These are phyloP conservation scores for Pichia exigua DNA, from an alignment of 805 yeast genomes.

Conservation along the genomic window DNA sequence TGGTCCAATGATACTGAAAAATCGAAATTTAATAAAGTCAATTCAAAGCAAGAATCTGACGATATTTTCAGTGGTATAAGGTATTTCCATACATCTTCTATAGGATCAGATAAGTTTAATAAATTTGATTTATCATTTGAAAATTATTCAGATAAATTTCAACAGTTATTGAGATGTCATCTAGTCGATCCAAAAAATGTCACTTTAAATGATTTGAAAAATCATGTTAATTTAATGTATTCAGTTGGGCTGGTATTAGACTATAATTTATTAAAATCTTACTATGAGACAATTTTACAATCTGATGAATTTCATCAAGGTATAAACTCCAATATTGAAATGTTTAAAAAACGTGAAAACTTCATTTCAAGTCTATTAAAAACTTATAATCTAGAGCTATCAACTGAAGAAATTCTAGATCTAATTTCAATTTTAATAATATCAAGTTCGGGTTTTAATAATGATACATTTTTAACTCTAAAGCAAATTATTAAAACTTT, in stretches of 20 bases:
- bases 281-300: slow-evolving; percentile 18
- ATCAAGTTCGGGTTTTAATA: slow-evolving; percentile 24
- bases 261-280: slow-evolving; percentile 15
- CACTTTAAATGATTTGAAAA: slow-evolving; percentile 16
- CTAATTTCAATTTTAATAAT: slow-evolving; percentile 21
- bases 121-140: slow-evolving; percentile 9
- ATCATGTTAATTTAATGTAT: slow-evolving; percentile 24
- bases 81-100: slow-evolving; percentile 33
- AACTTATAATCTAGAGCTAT: slow-evolving; percentile 17
- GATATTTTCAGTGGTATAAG: slow-evolving; percentile 40
- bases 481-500: slow-evolving; percentile 4
- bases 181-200: slow-evolving; percentile 13
- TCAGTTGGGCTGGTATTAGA: slow-evolving; percentile 23
- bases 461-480: slow-evolving; percentile 16
- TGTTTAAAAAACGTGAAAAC: slow-evolving; percentile 18
- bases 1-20: slow-evolving; percentile 33
- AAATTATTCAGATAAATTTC: slow-evolving; percentile 15
- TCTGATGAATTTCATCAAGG: slow-evolving; percentile 23
- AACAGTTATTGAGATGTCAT: slow-evolving; percentile 15
- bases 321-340: slow-evolving; percentile 4
- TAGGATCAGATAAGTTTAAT: slow-evolving; percentile 5
- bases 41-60: slow-evolving; percentile 27
- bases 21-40: slow-evolving; percentile 6
- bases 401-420: slow-evolving; percentile 13
- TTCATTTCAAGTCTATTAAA: slow-evolving; percentile 14